Evolutionary conservation across 2,329 filamentous ascomycete genomes (phyloP), one percentile per base, ranked within the genome.

Genomic region (Colletotrichum higginsianum): DNA sequence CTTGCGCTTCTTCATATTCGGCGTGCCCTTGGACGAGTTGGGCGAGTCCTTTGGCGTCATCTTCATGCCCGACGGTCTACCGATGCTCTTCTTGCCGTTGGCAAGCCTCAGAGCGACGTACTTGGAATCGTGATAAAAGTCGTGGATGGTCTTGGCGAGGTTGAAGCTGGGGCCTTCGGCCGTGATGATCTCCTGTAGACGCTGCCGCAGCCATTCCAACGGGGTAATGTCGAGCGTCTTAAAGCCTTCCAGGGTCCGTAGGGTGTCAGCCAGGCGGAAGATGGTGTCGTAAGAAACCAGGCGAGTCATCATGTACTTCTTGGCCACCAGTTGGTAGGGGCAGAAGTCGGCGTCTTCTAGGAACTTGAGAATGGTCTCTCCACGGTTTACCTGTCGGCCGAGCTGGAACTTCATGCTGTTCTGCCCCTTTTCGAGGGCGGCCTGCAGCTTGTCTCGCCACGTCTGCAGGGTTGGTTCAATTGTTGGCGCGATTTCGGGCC

Each of bases 11-110:
- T 78, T 80, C 9, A 52, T 16, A 35, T 35, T 46, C 16, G 70
- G 55, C 67, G 78, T 80, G 6, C 71, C 65, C 69, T 80, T 82
- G 21, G 40, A 35, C 15, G 60, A 63, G 9, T 44, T 56, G 15
- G 72, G 60, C 21, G 68, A 61, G 61, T 73, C 56, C 57, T 75
- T 78, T 44, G 76, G 75, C 8, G 76, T 75, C 23, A 81, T 80
- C 72, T 83, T 86, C 73, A 84, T 83, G 4, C 83, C 84, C 50
- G 86, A 87, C 0, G 88, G 88, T 0, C 88, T 82, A 9, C 88
- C 88, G 8, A 90, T 89, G 73, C 87, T 89, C 60, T 87, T 86
- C 71, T 86, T 89, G 0, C 88, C 88, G 69, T 86, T 85, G 78
- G 87, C 87, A 30, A 81, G 78, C 9, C 88, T 83, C 11, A 90